Evolutionary conservation across 352 stramenopile genomes (phyloP).

Genomic region (Blastocystis sp.): DNA sequence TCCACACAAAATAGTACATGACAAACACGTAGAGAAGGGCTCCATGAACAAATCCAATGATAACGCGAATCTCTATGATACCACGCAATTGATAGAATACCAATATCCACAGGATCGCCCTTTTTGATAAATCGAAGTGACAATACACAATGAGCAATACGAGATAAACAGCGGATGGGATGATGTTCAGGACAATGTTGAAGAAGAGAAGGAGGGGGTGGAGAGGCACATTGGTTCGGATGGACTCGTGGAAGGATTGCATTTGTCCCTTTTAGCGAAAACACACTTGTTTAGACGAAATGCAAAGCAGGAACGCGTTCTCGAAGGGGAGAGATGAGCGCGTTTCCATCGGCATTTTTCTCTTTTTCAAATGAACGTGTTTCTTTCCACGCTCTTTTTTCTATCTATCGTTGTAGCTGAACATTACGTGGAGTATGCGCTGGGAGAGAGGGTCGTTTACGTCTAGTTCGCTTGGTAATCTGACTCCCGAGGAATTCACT

Average conservation of each 20-base stretch:
- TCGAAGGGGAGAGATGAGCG: neutral
- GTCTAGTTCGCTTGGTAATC: slow-evolving; percentile 2
- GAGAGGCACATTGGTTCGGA: slow-evolving; percentile 5
- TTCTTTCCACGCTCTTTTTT: neutral
- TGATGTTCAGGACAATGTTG: slow-evolving; percentile 7
- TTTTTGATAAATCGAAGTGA: neutral
- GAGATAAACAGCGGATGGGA: neutral
- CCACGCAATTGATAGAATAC: neutral
- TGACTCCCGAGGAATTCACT: neutral
- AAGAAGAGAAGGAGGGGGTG: slow-evolving; percentile 1
- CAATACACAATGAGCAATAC: neutral
- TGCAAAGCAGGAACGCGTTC: neutral
- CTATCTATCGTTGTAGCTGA: neutral
- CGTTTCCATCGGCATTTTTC: neutral
- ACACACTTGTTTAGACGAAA: neutral
- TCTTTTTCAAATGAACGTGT: neutral
- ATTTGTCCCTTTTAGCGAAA: too few species aligned
- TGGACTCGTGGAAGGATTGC: neutral
- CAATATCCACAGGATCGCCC: slow-evolving; percentile 17
- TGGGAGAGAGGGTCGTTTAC: neutral
- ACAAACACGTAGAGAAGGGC: neutral
- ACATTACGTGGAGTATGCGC: slow-evolving; percentile 14
- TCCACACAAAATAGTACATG: neutral
- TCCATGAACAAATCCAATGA: slow-evolving; percentile 22
- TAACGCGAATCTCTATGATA: neutral